Evolutionary conservation across 768 basidiomycete species (phyloP).

Genomic region (Cystofilobasidium ferigula): DNA sequence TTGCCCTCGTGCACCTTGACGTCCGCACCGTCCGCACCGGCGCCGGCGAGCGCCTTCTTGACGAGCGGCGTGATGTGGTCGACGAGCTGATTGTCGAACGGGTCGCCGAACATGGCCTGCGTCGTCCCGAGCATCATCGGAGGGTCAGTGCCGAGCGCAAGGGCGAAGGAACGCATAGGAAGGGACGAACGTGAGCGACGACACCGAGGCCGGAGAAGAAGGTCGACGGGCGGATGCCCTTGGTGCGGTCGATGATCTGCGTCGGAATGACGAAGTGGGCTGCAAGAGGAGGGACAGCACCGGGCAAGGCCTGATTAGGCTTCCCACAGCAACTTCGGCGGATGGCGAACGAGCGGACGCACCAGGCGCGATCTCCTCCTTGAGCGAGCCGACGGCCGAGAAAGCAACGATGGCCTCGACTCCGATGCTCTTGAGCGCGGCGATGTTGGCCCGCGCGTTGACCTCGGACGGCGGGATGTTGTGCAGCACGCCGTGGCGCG

Average conservation of each 20-base stretch:
- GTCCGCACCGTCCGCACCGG: constrained; percentile 45
- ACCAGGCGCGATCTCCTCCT: constrained; percentile 61
- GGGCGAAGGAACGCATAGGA: background rate
- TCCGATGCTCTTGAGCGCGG: constrained; percentile 84
- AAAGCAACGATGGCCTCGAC: constrained; percentile 83
- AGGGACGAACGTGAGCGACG: constrained; percentile 55
- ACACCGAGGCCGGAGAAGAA: constrained; percentile 74
- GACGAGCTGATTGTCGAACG: constrained; percentile 58
- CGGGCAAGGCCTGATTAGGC: constrained; percentile 32
- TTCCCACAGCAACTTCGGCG: background rate
- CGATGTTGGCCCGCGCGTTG: constrained; percentile 82
- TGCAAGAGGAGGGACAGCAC: background rate
- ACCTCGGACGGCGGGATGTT: constrained; percentile 66
- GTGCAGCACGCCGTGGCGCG: constrained; percentile 79
- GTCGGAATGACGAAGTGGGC: constrained; percentile 78
- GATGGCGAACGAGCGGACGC: background rate
- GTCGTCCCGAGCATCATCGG: constrained; percentile 1
- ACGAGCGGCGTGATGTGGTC: constrained; percentile 59
- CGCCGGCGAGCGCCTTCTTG: constrained; percentile 34
- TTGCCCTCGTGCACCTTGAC: constrained; percentile 67
- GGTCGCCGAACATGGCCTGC: constrained; percentile 76
- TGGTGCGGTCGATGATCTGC: constrained; percentile 94
- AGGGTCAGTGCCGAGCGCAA: background rate
- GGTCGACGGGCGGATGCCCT: constrained; percentile 74
- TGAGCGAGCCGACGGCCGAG: constrained; percentile 85